These are phyloP conservation scores for Cladobotryum mycophilum DNA, from an alignment of 2,329 filamentous ascomycete genomes.

Conservation along the genomic window DNA sequence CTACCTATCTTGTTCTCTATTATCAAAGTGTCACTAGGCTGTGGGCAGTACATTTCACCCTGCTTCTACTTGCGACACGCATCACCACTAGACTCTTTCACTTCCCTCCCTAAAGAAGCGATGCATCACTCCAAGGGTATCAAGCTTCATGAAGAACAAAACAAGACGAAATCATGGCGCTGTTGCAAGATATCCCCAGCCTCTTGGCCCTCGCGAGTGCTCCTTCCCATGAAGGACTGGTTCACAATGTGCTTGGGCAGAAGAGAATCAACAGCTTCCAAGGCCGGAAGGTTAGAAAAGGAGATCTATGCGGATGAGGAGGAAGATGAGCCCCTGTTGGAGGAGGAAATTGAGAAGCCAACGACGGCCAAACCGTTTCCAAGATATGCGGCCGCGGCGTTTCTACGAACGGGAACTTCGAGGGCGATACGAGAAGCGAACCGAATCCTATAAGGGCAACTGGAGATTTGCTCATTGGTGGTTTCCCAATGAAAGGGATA, in stretches of 20 bases:
- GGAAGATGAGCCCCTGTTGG: conserved; percentile 18
- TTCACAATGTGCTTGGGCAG: conserved; percentile 13
- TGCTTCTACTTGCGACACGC: not conserved
- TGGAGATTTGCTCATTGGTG: too few relatives aligned
- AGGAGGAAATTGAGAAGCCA: conserved; percentile 5
- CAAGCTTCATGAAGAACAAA: not conserved
- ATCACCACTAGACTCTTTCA: not conserved
- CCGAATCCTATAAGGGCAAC: conserved; percentile 22
- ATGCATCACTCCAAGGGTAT: conserved; percentile 7
- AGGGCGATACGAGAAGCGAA: conserved; percentile 32
- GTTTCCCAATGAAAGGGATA: too few relatives aligned
- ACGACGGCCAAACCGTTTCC: conserved; percentile 20
- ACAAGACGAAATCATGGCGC: not conserved
- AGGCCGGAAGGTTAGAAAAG: not conserved
- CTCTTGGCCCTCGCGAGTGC: conserved; percentile 2
- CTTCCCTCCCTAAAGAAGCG: not conserved
- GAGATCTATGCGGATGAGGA: conserved; percentile 14
- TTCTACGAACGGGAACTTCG: conserved; percentile 37
- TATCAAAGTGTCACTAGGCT: too few relatives aligned
- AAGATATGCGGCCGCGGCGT: conserved; percentile 35
- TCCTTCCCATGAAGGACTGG: conserved; percentile 9
- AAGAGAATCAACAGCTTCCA: not conserved
- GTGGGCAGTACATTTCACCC: too few relatives aligned
- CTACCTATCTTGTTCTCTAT: too few relatives aligned
- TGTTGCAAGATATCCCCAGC: conserved; percentile 2